Base-by-base conservation (phyloP, 495 filamentous ascomycete species). In the Annulohypoxylon maeteangense region DNA sequence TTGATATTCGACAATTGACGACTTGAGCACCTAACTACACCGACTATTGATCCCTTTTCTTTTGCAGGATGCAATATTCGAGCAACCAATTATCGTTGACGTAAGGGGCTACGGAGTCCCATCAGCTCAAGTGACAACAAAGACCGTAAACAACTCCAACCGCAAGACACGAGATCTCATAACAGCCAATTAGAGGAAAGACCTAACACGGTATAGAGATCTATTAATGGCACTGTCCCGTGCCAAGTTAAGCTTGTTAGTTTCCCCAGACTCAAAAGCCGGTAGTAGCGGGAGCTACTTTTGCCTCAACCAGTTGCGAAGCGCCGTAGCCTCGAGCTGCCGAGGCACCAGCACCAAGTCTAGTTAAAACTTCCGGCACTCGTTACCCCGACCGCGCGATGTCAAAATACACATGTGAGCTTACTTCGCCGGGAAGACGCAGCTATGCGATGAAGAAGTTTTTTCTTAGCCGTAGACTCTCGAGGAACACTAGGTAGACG, bases 91-190 rank as follows among this genome's bases (percentile, higher is more conserved):
- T 40, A 64, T 16, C 47, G 60, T 65, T 62, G 38, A 63, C 29
- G 60, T 68, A 65, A 72, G 60, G 65, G 62, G 55, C 60, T 55
- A 60, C 47, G 7, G 56, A 63, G n/a, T 40, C 45, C 62, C 29
- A 65, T 48, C 38, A 65, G 55, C 60, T 72, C 60, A 72, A 72
- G 40, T 72, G 58, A 60, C 65, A 68, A 50, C 34, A 48, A 45
- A 62, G 70, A 72, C 62, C 60, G 58, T 54, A 55, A 58, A 71
- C 16, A 58, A 51, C 36, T 32, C 59, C 54, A 65, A 45, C 56
- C 18, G 29, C 53, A 68, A 56, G 70, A 72, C 70, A 72, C 70
- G 70, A 68, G 64, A 72, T 72, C 70, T 68, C 45, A 20, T 20
- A 23, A 11, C 31, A 63, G 36, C 71, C 66, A 69, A 70, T 74